Base-by-base conservation (phyloP, 805 yeast genomes). In the Candida dajiaensis region DNA sequence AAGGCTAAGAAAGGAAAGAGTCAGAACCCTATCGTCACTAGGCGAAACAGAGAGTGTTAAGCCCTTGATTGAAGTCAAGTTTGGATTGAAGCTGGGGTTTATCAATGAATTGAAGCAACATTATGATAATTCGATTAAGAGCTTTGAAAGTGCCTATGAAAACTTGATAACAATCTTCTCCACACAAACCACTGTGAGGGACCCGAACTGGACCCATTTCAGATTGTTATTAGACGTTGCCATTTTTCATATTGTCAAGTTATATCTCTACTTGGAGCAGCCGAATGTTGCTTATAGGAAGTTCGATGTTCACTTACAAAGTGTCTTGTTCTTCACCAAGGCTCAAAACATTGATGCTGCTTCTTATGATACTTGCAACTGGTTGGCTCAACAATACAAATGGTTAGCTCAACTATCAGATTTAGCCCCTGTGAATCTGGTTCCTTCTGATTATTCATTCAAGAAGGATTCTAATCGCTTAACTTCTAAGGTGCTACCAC, bases 311-410 rank as follows among this genome's bases (percentile, higher is more conserved):
- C 96, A 88, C 65, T 57, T 85, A 2, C 71, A 72, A 28, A 76
- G 74, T 41, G 77, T 83, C 1, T 53, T 70, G 9, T 63, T 67
- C 8, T 56, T 74, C 6, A 47, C 71, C 16, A 63, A 67, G n/a
- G 46, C 50, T 2, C 60, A 65, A 20, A 51, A 56, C 9, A 51
- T 66, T 13, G 45, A 51, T 2, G 54, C 58, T 11, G 57, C 50
- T 13, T 55, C 65, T 7, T 66, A 57, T 47, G 51, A 69, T 0
- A 65, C 64, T 6, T 51, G 58, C 20, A 61, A 71, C 37, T 86
- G 95, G 95, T 55, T 72, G 11, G 73, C 82, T 0, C 57, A 66
- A n/a, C 95, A 86, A 57, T 75, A 78, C 52, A 74, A 78, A 38
- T 76, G 85, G 81, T 65, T 86, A 12, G 88, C 85, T 0, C 77